Evolutionary conservation across 805 yeast species (phyloP), one percentile per base, ranked within the genome.

Genomic region (Zygosaccharomyces rouxii): DNA sequence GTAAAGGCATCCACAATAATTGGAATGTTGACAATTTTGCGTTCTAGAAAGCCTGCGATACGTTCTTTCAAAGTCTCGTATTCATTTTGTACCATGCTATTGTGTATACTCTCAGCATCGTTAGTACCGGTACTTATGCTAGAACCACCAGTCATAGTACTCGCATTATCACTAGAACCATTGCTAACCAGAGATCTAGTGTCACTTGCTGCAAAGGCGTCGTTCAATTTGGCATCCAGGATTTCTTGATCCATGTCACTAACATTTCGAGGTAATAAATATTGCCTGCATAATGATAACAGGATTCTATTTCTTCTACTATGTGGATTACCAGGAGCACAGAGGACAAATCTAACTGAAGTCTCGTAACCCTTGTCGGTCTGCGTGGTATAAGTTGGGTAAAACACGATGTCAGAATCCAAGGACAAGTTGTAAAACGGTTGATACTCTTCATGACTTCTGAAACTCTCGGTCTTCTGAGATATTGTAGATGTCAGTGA

Each of bases 291-390:
- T 38, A 89, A 66, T 0, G 89, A 75, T 19, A 85, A 63, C 28
- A 90, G 71, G 38, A 90, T 63, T 49, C 83, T 71, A 64, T 89
- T 88, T 59, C 84, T 88, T 37, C 95, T 72, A 26, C 78, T 76
- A 73, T 81, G 77, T 7, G 76, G 40, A 45, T 60, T 71, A 0
- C 95, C 95, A 0, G 89, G 88, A 37, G 86, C 73, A 46, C 59
- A 75, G 9, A 79, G 74, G 77, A 86, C 79, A 5, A 97, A 96
- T 38, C 86, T 74, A 2, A 90, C 79, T 30, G 80, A 80, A 1
- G 84, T 77, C 35, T 77, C 76, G 53, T 71, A 79, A 6, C 59
- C 59, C 13, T 62, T 64, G 9, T 58, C 62, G 16, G 52, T 58
- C 11, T 58, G 53, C 5, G 78, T 66, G 0, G 81, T 72, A 62